Percentiles rank a stretch among this genome's conserved stretches.
These are phyloP conservation scores for Lachnellula hyalina DNA, from an alignment of 2,329 filamentous ascomycete species.

Conservation along the genomic window DNA sequence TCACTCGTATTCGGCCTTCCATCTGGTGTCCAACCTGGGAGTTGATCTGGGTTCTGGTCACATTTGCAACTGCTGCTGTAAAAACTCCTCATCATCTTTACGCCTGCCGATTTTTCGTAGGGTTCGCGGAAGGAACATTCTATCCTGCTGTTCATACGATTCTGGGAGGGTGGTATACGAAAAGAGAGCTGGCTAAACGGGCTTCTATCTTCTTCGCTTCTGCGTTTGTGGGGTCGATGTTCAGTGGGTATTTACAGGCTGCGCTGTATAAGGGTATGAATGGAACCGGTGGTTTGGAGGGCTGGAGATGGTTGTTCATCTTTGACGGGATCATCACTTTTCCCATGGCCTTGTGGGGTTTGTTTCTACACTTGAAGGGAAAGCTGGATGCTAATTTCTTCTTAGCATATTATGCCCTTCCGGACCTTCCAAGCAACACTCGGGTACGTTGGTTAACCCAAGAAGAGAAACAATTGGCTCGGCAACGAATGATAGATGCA, in stretches of 20 bases:
- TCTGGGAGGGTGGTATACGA: slow-evolving; percentile 38
- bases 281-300: slow-evolving; percentile 32
- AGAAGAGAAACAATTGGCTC: slow-evolving; percentile 12
- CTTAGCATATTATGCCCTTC: slow-evolving; percentile 15
- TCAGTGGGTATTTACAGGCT: slow-evolving; percentile 39
- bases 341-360: slow-evolving; percentile 28
- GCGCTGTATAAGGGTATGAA: slow-evolving; percentile 37
- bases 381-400: neutral
- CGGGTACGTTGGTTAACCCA: slow-evolving; percentile 16
- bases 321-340: slow-evolving; percentile 28
- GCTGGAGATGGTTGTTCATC: slow-evolving; percentile 41
- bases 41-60: slow-evolving; percentile 51
- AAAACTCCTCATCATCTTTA: slow-evolving; percentile 44
- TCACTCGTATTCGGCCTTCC: slow-evolving; percentile 49
- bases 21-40: slow-evolving; percentile 53
- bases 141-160: slow-evolving; percentile 33
- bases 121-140: slow-evolving; percentile 43
- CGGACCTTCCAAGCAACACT: slow-evolving; percentile 19
- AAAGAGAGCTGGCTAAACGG: slow-evolving; percentile 37
- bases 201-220: slow-evolving; percentile 38
- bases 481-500: slow-evolving; percentile 14
- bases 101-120: slow-evolving; percentile 48
- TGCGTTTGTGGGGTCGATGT: slow-evolving; percentile 35
- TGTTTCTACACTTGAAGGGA: neutral
- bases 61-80: slow-evolving; percentile 48